Evolutionary conservation across 495 filamentous ascomycete genomes (phyloP).

Genomic region (Aspergillus bertholletiae): DNA sequence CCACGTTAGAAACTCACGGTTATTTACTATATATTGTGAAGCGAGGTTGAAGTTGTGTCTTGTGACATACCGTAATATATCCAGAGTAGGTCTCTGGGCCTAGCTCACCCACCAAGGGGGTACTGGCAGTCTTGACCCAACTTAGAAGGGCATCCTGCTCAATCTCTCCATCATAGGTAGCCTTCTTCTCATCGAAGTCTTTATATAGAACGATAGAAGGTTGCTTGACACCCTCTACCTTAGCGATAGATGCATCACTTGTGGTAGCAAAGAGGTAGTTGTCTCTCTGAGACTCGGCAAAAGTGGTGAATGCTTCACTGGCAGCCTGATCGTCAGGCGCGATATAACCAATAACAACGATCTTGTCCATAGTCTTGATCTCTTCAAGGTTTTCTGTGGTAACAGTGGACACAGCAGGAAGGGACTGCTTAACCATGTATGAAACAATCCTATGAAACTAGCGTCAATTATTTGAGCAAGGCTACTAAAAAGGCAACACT

Average conservation of each 20-base stretch:
- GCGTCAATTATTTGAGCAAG: constrained; percentile 22
- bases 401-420: constrained; percentile 84
- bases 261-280: constrained; percentile 88
- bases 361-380: constrained; percentile 97
- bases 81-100: constrained; percentile 95
- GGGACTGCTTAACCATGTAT: constrained; percentile 98
- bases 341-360: constrained; percentile 88
- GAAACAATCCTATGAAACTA: constrained; percentile 70
- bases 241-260: constrained; percentile 76
- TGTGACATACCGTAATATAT: constrained; percentile 79
- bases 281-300: constrained; percentile 84
- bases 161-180: constrained; percentile 75
- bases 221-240: constrained; percentile 81
- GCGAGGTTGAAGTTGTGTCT: background rate
- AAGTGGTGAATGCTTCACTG: constrained; percentile 71
- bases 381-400: constrained; percentile 79
- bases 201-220: constrained; percentile 96
- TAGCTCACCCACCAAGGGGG: constrained; percentile 91
- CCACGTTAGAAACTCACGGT: constrained; percentile 5
- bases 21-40: background rate
- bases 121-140: constrained; percentile 82
- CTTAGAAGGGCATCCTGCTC: constrained; percentile 69
- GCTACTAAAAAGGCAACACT: constrained; percentile 28
- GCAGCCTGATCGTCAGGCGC: constrained; percentile 79
- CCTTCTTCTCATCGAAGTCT: constrained; percentile 95